Evolutionary conservation across 179 eudicot genomes (phyloP).

Genomic region (Kewa caespitosa): DNA sequence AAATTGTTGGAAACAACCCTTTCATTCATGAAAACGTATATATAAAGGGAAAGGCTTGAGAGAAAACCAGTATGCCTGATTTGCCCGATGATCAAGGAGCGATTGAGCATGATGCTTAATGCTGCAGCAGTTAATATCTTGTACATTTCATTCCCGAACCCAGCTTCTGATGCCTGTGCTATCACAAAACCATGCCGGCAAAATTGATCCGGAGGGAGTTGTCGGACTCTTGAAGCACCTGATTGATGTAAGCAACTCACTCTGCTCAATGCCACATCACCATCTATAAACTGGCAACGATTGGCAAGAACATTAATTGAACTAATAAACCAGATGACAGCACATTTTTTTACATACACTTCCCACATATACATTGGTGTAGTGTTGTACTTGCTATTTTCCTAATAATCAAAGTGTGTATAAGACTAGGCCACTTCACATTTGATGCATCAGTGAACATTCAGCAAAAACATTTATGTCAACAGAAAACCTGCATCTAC

Average conservation of each 20-base stretch:
- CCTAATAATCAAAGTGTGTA: no score
- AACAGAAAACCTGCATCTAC: no score
- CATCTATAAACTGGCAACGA: background rate
- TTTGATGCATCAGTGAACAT: no score
- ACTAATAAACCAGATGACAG: background rate
- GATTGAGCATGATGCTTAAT: constrained; percentile 87
- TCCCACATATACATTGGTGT: no score
- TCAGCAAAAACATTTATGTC: no score
- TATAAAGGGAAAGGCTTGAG: constrained; percentile 56
- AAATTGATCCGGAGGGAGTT: constrained; percentile 67
- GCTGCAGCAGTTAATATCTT: constrained; percentile 85
- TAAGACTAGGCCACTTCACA: no score
- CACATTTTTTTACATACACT: background rate
- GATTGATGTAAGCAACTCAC: constrained; percentile 16
- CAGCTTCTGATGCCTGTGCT: constrained; percentile 96
- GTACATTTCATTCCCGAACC: constrained; percentile 97
- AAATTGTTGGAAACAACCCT: background rate
- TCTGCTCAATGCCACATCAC: background rate
- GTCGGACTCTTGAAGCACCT: constrained; percentile 73
- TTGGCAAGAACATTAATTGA: background rate
- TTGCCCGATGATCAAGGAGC: constrained; percentile 93
- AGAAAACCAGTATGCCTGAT: constrained; percentile 97
- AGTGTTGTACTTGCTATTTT: no score
- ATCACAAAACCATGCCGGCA: constrained; percentile 86
- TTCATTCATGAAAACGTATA: constrained; percentile 17